Percentiles rank a stretch among this genome's conserved stretches.
These are phyloP conservation scores for Nicotiana knightiana DNA, from an alignment of 257 asterid genomes.

Conservation along the genomic window DNA sequence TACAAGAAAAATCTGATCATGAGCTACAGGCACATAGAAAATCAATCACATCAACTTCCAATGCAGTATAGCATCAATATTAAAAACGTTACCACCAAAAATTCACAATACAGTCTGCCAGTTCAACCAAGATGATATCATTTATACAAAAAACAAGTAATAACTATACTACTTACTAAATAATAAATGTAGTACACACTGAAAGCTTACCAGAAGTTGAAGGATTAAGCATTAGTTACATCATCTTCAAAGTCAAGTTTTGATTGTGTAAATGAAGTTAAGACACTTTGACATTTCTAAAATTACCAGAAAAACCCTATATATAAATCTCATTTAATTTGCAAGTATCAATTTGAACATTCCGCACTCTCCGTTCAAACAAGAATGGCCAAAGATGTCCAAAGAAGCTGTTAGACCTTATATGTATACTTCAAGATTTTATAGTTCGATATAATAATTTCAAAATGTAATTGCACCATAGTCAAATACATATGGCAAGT, in stretches of 20 bases:
- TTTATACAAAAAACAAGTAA: background rate
- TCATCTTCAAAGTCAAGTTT: background rate
- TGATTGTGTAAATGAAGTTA: background rate
- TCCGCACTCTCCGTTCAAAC: background rate
- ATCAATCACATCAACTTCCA: background rate
- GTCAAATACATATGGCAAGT: background rate
- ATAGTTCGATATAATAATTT: background rate
- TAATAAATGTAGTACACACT: background rate
- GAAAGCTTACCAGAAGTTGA: background rate
- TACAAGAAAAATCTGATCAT: slow-evolving; percentile 15
- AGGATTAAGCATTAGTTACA: background rate
- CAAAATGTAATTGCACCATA: background rate
- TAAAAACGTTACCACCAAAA: background rate
- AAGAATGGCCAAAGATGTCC: background rate
- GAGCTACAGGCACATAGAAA: background rate
- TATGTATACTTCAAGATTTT: background rate
- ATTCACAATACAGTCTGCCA: background rate
- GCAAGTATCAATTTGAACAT: background rate
- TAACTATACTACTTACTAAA: background rate
- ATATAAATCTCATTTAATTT: background rate
- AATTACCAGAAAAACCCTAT: background rate
- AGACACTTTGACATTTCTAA: background rate
- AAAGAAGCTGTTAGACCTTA: background rate
- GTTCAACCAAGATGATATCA: background rate
- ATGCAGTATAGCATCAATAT: background rate